These are phyloP conservation scores for Suillus bovinus DNA, from an alignment of 768 basidiomycete genomes.

Conservation along the genomic window DNA sequence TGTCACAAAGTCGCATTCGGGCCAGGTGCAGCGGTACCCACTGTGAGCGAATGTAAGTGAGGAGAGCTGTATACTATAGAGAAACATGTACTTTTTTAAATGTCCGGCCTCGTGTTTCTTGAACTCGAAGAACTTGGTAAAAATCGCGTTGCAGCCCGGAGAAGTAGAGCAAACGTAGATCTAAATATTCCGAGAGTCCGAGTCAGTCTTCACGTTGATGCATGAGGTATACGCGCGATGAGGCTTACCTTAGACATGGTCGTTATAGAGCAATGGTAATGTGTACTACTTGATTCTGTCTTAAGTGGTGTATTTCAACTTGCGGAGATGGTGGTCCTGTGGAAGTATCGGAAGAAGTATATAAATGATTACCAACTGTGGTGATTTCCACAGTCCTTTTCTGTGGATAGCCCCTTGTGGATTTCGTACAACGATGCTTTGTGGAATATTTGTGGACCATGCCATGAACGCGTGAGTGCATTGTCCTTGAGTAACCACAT, in stretches of 20 bases:
- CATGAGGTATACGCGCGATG: background rate
- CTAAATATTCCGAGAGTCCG: slow-evolving; percentile 9
- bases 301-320: background rate
- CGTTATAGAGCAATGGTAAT: background rate
- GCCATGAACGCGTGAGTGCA: background rate
- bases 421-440: background rate
- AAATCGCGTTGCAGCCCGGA: slow-evolving; percentile 14
- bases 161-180: slow-evolving; percentile 12
- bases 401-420: background rate
- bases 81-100: background rate
- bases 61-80: background rate
- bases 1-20: slow-evolving; percentile 17
- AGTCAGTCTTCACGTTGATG: background rate
- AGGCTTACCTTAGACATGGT: background rate
- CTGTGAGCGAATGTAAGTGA: slow-evolving; percentile 12
- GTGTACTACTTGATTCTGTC: background rate
- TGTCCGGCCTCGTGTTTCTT: slow-evolving; percentile 22
- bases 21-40: slow-evolving; percentile 16
- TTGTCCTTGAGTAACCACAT: background rate
- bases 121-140: slow-evolving; percentile 20
- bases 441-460: background rate
- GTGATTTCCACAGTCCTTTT: background rate
- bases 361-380: background rate
- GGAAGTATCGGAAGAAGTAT: background rate
- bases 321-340: background rate